Base-by-base conservation (phyloP, 257 asterid species). In the Coffea eugenioides region DNA sequence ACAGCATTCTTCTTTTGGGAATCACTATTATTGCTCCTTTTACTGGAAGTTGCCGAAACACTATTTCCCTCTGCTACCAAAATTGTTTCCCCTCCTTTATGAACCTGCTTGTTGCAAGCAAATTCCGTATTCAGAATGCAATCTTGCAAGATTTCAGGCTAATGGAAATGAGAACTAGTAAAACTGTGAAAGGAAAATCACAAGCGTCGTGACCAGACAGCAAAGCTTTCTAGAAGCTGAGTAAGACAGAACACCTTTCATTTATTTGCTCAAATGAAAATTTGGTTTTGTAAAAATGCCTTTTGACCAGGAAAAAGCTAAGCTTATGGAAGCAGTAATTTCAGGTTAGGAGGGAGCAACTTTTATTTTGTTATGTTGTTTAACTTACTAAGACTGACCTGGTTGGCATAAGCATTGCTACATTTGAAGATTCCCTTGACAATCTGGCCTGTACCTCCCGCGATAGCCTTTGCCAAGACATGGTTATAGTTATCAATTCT, bases 401-500 rank as follows among this genome's bases (percentile, higher is more conserved):
- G 90, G 76, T 91, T 92, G 46, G 89, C 78, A 73, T 94, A 91
- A 80, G 92, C 94, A 82, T 91, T 92, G 90, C 94, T 90, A 81
- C 92, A 86, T 80, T 73, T 89, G 84, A 94, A 93, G 43, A 92
- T 91, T 18, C 97, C 97, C 84, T 87, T 90, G 13, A 92, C 95
- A 84, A 92, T 88, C 69, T 91, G 91, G 2, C 98, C 98, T 0
- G 97, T 94, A 34, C 98, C 98, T 54, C 90, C 91, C 0, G 97
- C 97, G 68, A 94, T 94, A 2, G 98, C 98, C 86, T 87, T 94
- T 0, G 91, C 97, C 89, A 94, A 79, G 25, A 86, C 89, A 43
- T 74, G 83, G 67, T 94, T 94, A 71, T 94, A 94, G 69, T 82
- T 88, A 10, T 91, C 95, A 51, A 94, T 87, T 64, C 87, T 89